These are phyloP conservation scores for Globisporangium heterothallicum DNA, from an alignment of 352 stramenopile species.

Conservation along the genomic window DNA sequence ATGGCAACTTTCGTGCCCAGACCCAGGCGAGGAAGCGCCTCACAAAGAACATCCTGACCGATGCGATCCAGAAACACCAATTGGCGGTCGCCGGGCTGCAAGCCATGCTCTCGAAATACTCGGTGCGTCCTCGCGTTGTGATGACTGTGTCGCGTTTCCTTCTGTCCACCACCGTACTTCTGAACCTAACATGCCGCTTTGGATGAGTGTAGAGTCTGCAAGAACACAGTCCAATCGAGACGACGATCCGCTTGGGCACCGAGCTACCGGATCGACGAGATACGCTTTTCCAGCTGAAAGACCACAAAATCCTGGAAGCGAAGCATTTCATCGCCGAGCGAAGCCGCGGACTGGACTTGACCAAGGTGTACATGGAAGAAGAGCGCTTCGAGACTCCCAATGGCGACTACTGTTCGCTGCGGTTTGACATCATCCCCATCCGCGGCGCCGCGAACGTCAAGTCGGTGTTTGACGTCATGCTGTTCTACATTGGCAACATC, in stretches of 20 bases:
- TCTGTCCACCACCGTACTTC: too few species aligned
- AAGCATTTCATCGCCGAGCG: slow-evolving; percentile 35
- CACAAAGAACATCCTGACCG: slow-evolving; percentile 4
- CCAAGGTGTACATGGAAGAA: slow-evolving; percentile 31
- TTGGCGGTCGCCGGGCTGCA: slow-evolving; percentile 9
- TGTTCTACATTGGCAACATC: slow-evolving; percentile 43
- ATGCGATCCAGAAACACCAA: slow-evolving; percentile 12
- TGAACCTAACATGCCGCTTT: too few species aligned
- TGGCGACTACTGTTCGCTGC: slow-evolving; percentile 37
- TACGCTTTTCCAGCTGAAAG: slow-evolving; percentile 28
- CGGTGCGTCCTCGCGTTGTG: slow-evolving; percentile 3
- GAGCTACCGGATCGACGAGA: slow-evolving; percentile 24
- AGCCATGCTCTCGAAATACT: slow-evolving; percentile 16
- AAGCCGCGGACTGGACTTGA: slow-evolving; percentile 27
- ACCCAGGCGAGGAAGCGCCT: slow-evolving; percentile 11
- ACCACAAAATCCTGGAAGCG: slow-evolving; percentile 18
- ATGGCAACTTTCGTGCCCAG: slow-evolving; percentile 2
- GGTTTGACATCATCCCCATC: slow-evolving; percentile 47
- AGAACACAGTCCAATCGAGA: slow-evolving; percentile 29
- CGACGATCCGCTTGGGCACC: slow-evolving; percentile 35
- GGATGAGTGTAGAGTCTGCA: slow-evolving; percentile 34
- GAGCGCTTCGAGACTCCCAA: slow-evolving; percentile 39
- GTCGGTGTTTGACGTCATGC: slow-evolving; percentile 42
- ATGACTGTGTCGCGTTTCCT: too few species aligned
- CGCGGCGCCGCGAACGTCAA: slow-evolving; percentile 22